Evolutionary conservation across 306 rosid genomes (phyloP).

Genomic region (Fagus crenata): DNA sequence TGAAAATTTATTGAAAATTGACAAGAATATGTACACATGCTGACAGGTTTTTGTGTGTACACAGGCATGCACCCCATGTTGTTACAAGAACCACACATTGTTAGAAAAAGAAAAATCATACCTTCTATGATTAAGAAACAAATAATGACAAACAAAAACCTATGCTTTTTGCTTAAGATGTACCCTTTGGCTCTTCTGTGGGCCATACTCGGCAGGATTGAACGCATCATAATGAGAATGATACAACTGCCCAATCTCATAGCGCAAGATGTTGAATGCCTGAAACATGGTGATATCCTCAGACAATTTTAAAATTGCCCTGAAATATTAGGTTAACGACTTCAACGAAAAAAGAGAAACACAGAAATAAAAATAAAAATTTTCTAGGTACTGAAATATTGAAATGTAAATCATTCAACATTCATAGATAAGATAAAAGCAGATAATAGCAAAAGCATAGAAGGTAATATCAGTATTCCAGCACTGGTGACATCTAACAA

Average conservation of each 20-base stretch:
- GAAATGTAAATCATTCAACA: neutral
- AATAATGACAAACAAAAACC: constrained; percentile 15
- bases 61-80: neutral
- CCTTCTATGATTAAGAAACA: constrained; percentile 1
- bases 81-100: neutral
- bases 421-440: neutral
- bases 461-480: neutral
- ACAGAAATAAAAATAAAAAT: neutral
- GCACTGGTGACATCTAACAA: neutral
- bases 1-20: neutral
- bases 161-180: constrained; percentile 19
- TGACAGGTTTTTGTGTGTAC: neutral
- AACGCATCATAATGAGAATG: constrained; percentile 72
- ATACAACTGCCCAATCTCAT: constrained; percentile 80
- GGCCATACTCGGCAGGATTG: constrained; percentile 59
- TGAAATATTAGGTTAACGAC: constrained; percentile 42
- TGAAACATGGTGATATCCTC: constrained; percentile 62
- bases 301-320: constrained; percentile 42
- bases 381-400: neutral
- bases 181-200: constrained; percentile 82
- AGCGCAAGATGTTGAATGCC: constrained; percentile 83
- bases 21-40: neutral
- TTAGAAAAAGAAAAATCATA: neutral
- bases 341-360: constrained; percentile 37
- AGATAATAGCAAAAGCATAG: neutral